These are phyloP conservation scores for Rhodotorula taiwanensis DNA, from an alignment of 768 basidiomycete species.

Conservation along the genomic window DNA sequence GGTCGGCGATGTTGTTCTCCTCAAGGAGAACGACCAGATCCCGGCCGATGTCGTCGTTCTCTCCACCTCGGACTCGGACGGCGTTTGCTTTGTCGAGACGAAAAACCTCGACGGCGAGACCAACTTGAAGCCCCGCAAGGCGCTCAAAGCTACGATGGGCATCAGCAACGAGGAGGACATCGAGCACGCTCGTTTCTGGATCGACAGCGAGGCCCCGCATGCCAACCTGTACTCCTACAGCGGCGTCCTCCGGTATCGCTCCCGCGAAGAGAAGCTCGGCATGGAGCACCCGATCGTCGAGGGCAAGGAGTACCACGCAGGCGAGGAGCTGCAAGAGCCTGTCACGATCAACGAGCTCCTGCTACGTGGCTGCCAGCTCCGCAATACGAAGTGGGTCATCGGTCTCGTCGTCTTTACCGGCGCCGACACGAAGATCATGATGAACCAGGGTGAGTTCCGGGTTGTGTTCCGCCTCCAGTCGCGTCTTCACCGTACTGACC, in stretches of 20 bases:
- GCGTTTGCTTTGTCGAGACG: slow-evolving; percentile 90
- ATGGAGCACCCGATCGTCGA: slow-evolving; percentile 35
- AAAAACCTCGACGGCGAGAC: slow-evolving; percentile 98
- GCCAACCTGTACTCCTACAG: slow-evolving; percentile 88
- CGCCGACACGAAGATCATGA: slow-evolving; percentile 61
- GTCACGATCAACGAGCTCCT: slow-evolving; percentile 86
- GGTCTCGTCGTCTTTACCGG: slow-evolving; percentile 91
- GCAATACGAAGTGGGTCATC: slow-evolving; percentile 90
- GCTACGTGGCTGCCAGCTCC: slow-evolving; percentile 82
- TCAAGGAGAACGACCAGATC: slow-evolving; percentile 90
- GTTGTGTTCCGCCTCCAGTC: background rate
- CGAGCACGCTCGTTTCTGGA: slow-evolving; percentile 73
- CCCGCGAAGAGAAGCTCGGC: slow-evolving; percentile 55
- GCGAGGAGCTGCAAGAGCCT: slow-evolving; percentile 44
- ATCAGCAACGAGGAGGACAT: slow-evolving; percentile 82
- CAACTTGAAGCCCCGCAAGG: slow-evolving; percentile 79
- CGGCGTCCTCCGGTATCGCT: slow-evolving; percentile 65
- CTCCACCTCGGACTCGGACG: slow-evolving; percentile 82
- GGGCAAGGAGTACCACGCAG: slow-evolving; percentile 5
- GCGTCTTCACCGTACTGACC: background rate
- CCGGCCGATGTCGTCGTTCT: slow-evolving; percentile 92
- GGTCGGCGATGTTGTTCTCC: slow-evolving; percentile 87
- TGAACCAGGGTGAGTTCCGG: slow-evolving; percentile 41
- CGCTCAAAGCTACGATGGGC: slow-evolving; percentile 64
- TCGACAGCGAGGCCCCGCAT: slow-evolving; percentile 90